phyloP scores from a whole-genome alignment of 768 basidiomycete genomes.

The Chiua virens region DNA sequence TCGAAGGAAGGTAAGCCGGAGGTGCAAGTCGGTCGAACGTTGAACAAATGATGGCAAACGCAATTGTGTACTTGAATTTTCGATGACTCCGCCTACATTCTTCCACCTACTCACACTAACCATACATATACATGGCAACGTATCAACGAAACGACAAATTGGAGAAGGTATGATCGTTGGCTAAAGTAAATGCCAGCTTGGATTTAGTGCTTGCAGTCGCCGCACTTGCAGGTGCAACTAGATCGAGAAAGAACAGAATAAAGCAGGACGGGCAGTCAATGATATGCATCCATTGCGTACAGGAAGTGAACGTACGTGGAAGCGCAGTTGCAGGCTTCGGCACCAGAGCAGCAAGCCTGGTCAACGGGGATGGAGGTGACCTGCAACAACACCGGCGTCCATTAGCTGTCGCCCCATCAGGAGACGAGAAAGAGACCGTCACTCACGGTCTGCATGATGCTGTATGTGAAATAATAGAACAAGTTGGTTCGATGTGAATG shows the following conservation, averaged over 20 bases:
- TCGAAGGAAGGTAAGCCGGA: too few species aligned
- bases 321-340: constrained; percentile 11
- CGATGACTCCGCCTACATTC: too few species aligned
- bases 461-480: neutral
- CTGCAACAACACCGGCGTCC: neutral
- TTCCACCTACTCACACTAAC: too few species aligned
- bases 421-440: neutral
- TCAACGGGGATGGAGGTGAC: too few species aligned
- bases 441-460: constrained; percentile 23
- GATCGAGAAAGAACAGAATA: neutral
- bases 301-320: constrained; percentile 2
- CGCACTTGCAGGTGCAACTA: constrained; percentile 8
- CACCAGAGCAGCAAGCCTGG: neutral
- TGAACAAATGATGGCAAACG: too few species aligned
- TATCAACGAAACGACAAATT: too few species aligned
- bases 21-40: too few species aligned
- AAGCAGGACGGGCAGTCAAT: neutral
- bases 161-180: too few species aligned
- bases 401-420: neutral
- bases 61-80: too few species aligned
- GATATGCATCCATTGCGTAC: neutral
- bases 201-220: constrained; percentile 19
- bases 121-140: too few species aligned
- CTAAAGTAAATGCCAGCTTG: too few species aligned
- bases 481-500: neutral